Base-by-base conservation (phyloP, 179 eudicot species). In the Silene coronaria region DNA sequence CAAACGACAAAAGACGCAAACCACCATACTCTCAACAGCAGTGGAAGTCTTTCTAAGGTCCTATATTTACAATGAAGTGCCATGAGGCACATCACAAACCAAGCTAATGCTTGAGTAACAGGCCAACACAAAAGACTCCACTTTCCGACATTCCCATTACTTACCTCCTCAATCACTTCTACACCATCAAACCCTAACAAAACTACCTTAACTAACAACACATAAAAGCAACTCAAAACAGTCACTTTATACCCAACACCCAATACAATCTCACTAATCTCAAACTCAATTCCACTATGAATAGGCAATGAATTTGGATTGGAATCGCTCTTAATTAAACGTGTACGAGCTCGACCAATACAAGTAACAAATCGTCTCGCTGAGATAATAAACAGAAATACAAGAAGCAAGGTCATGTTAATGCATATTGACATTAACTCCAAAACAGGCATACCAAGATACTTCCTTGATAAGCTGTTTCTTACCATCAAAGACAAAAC, bases 21-120 rank as follows among this genome's bases (percentile, higher is more conserved):
- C 98, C 98, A 94, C 97, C 98, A 94, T 32, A 88, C 80, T 84
- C 98, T 88, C 75, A 86, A 74, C 81, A 94, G 72, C 72, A 90
- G 71, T 51, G 93, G 91, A 74, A 90, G 88, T 67, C 79, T 91
- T 86, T 91, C 93, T 72, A 79, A 76, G 58, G 79, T 73, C 75
- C 81, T 89, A 79, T 81, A 89, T 78, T 89, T 91, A 76, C 91
- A 87, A 68, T 90, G 87, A 79, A 94, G 88, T 73, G 85, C 80
- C 70, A 84, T 82, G 65, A 90, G 85, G 79, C 97, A 89, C 86
- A 94, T 83, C 71, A 84, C 91, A 84, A 90, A 86, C 98, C 98
- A 94, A 82, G 96, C 89, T 76, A 90, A 82, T 76, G 80, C 78
- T 80, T 90, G 93, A 74, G 83, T 76, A 57, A 85, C 86, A 76